Percentiles rank a stretch among this genome's conserved stretches.
phyloP scores from a whole-genome alignment of 1,284 basidiomycete genomes.

The Gymnopus androsaceus region DNA sequence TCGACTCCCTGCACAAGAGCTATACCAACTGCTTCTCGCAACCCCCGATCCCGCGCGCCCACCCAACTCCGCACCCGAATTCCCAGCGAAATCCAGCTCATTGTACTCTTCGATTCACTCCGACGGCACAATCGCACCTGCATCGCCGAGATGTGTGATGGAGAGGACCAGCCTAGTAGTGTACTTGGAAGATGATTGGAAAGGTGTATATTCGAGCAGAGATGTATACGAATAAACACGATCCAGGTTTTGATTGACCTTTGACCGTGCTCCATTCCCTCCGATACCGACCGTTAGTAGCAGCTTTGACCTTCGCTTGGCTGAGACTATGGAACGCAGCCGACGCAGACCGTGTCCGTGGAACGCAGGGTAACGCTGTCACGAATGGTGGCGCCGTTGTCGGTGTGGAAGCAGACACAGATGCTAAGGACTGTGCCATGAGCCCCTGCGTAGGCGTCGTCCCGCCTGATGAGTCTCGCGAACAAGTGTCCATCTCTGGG shows the following conservation, averaged over 20 bases:
- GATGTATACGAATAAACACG: too few relatives aligned
- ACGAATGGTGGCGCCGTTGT: not conserved
- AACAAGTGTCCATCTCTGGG: not conserved
- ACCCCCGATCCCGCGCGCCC: too few relatives aligned
- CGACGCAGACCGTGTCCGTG: not conserved
- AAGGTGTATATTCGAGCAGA: too few relatives aligned
- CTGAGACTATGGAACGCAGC: too few relatives aligned
- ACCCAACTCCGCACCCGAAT: conserved; percentile 34
- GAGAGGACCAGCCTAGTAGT: conserved; percentile 93
- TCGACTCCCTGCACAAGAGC: too few relatives aligned
- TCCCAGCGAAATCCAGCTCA: conserved; percentile 69
- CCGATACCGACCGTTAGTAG: too few relatives aligned
- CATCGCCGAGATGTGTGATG: conserved; percentile 78
- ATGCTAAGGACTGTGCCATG: too few relatives aligned
- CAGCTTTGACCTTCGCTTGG: too few relatives aligned
- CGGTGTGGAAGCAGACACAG: not conserved
- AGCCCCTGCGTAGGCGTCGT: not conserved
- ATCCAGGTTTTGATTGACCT: too few relatives aligned
- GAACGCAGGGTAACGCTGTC: not conserved
- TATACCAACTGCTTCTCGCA: too few relatives aligned
- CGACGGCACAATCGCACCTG: conserved; percentile 92
- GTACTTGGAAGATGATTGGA: too few relatives aligned
- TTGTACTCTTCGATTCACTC: conserved; percentile 86
- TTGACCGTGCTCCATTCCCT: too few relatives aligned
- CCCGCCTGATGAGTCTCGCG: not conserved